Evolutionary conservation across 148 eudicot genomes (phyloP), one percentile per base, ranked within the genome.

Genomic region (Polygonum aviculare): DNA sequence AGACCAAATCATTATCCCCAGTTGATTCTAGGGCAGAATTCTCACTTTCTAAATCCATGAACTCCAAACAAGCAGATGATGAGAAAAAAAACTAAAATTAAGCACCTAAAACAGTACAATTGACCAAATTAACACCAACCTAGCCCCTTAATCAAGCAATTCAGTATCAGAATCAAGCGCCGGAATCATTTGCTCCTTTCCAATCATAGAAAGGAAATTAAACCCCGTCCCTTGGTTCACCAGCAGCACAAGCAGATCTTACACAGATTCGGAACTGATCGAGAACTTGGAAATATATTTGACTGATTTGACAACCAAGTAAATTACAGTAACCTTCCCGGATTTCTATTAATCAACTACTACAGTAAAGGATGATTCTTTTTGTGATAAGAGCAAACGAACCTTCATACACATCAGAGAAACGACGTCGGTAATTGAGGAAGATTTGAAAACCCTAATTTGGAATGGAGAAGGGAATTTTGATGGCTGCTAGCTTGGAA

Each of bases 41-140:
- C 74, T 81, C 84, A 45, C 78, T 77, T 70, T 80, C 84, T 77
- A 77, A 80, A 83, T 82, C 85, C 89, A 86, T 87, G 0, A 44
- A 41, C 4, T 41, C 72, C 6, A 67, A 67, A 9, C 19, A n/a
- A 38, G 72, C 45, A 67, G 44, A 38, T 16, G 0, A 35, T 38
- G 44, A 67, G 12, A 7, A 60, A 31, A 60, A 31, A 26, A 12
- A 44, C 18, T 10, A 10, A 31, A 31, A 26, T 31, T 62, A 9
- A 36, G 44, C 41, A 35, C 72, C 41, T 35, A 36, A 67, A 67
- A 41, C 72, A 67, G 44, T 35, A 67, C 21, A 67, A 38, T 38
- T 18, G 72, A 67, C 38, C 19, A 67, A 38, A 36, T 6, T 7
- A 14, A 36, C 41, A 67, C 45, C 47, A 35, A 7, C 38, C 72